phyloP scores from a whole-genome alignment of 2,329 filamentous ascomycete genomes.

The Stachybotrys elegans region DNA sequence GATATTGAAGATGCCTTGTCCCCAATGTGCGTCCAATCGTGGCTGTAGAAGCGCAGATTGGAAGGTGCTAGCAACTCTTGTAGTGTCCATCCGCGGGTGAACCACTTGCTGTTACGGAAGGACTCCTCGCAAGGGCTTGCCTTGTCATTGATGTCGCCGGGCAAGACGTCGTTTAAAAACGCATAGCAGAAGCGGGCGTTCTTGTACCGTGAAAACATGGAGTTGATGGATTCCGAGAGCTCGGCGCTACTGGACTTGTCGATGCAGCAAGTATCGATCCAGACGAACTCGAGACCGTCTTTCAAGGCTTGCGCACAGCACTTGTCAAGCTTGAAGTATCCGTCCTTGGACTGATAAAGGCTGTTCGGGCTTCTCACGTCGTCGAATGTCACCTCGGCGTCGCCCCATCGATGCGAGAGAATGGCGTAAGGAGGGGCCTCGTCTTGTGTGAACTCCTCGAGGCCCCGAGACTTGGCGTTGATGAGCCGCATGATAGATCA shows the following conservation, averaged over 20 bases:
- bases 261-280: conserved; percentile 1
- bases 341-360: conserved; percentile 1
- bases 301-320: background rate
- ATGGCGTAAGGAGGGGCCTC: conserved; percentile 13
- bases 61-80: background rate
- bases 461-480: background rate
- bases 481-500: background rate
- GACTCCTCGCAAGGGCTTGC: background rate
- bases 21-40: background rate
- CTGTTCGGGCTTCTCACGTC: background rate
- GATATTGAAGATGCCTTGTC: background rate
- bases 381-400: conserved; percentile 9
- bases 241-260: conserved; percentile 14
- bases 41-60: background rate
- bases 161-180: conserved; percentile 11
- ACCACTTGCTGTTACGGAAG: background rate
- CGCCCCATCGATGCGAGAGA: conserved; percentile 18
- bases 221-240: conserved; percentile 21
- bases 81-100: background rate
- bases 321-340: background rate
- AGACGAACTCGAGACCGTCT: conserved; percentile 4
- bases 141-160: background rate
- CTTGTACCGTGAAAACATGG: conserved; percentile 18
- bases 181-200: conserved; percentile 17
- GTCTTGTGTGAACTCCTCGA: background rate